Evolutionary conservation across 2,329 filamentous ascomycete species (phyloP).

Genomic region (Talaromyces sp.): DNA sequence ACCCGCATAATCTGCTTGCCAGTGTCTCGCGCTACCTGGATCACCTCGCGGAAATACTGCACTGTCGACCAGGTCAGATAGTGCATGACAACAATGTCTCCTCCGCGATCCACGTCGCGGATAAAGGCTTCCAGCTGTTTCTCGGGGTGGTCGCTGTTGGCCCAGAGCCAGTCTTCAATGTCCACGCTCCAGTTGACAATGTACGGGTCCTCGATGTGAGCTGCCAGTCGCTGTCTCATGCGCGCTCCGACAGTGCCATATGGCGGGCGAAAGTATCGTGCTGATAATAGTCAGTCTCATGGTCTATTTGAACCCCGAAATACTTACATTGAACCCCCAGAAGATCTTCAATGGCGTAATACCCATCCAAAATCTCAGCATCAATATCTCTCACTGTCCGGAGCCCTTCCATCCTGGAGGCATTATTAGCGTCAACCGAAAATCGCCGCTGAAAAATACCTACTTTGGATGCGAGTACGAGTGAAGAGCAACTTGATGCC

Average conservation of each 20-base stretch:
- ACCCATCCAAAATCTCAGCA: conserved; percentile 28
- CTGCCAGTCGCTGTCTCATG: conserved; percentile 57
- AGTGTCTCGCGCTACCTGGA: conserved; percentile 56
- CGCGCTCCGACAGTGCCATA: conserved; percentile 64
- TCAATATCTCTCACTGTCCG: conserved; percentile 27
- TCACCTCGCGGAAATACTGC: conserved; percentile 58
- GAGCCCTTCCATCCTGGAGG: conserved; percentile 31
- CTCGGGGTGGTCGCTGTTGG: conserved; percentile 54
- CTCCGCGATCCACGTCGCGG: conserved; percentile 56
- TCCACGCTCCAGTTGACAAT: conserved; percentile 66
- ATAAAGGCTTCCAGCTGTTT: conserved; percentile 62
- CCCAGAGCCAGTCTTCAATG: conserved; percentile 67
- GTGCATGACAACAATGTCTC: conserved; percentile 62
- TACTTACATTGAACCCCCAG: conserved; percentile 30
- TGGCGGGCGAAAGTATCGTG: conserved; percentile 61
- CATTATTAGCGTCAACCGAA: no score
- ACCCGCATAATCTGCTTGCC: conserved; percentile 62
- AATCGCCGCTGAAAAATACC: conserved; percentile 9
- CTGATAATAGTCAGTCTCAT: conserved; percentile 15
- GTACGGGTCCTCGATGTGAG: conserved; percentile 46
- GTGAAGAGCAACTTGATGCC: conserved; percentile 65
- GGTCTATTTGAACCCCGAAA: conserved; percentile 14
- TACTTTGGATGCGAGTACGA: conserved; percentile 62
- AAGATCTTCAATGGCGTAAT: conserved; percentile 23
- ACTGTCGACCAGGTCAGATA: conserved; percentile 62